Percentiles rank a stretch among this genome's conserved stretches.
These are phyloP conservation scores for Phyllosticta citribraziliensis DNA, from an alignment of 2,329 filamentous ascomycete genomes.

Conservation along the genomic window DNA sequence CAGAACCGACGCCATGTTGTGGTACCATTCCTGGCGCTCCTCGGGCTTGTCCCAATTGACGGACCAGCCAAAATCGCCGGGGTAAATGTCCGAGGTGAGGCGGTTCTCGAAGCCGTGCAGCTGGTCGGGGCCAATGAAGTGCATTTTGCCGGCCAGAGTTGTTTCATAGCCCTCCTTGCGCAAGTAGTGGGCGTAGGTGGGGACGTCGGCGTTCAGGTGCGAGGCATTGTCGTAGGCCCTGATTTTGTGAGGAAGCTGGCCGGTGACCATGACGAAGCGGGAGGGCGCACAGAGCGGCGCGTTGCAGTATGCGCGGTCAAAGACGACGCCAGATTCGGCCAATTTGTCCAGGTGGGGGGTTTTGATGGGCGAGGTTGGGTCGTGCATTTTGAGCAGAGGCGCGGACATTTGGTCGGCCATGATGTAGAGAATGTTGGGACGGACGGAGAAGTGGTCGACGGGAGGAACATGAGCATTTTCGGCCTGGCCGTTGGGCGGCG, in stretches of 20 bases:
- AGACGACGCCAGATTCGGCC: slow-evolving; percentile 73
- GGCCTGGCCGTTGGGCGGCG: slow-evolving; percentile 7
- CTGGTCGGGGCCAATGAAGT: slow-evolving; percentile 84
- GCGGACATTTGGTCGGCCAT: slow-evolving; percentile 95
- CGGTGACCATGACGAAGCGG: slow-evolving; percentile 89
- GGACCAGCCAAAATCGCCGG: slow-evolving; percentile 86
- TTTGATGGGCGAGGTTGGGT: slow-evolving; percentile 78
- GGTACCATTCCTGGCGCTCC: slow-evolving; percentile 78
- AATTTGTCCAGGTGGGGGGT: slow-evolving; percentile 82
- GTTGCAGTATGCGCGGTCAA: slow-evolving; percentile 90
- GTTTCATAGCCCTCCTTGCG: slow-evolving; percentile 81
- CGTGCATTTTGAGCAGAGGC: slow-evolving; percentile 85
- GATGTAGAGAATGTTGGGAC: slow-evolving; percentile 80
- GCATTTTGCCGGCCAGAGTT: slow-evolving; percentile 89
- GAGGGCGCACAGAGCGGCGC: slow-evolving; percentile 87
- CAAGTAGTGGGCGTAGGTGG: slow-evolving; percentile 88
- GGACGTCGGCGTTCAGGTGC: slow-evolving; percentile 71
- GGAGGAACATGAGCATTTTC: slow-evolving; percentile 8
- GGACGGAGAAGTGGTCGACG: slow-evolving; percentile 22
- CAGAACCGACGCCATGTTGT: slow-evolving; percentile 88
- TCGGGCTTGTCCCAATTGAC: slow-evolving; percentile 92
- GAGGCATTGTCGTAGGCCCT: slow-evolving; percentile 86
- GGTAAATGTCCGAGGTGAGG: slow-evolving; percentile 91
- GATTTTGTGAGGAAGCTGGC: slow-evolving; percentile 84
- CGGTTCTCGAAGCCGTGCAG: slow-evolving; percentile 88